A percentile compares a stretch with the other conserved stretches of the same genome.
phyloP scores from a whole-genome alignment of 2,329 filamentous ascomycete species.

The Cordyceps farinosa region DNA sequence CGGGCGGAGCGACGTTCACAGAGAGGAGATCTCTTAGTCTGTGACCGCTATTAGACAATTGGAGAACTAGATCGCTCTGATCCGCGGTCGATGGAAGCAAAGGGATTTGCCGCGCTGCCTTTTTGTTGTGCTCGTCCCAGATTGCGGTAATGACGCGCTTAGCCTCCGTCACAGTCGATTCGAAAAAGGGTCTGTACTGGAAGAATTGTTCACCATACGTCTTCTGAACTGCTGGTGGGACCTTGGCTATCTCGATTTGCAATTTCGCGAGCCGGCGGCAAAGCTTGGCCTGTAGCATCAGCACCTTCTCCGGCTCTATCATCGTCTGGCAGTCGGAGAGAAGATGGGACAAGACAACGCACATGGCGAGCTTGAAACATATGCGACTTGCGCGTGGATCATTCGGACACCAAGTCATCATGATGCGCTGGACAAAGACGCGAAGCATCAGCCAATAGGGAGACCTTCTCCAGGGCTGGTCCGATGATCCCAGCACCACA shows the following conservation, averaged over 20 bases:
- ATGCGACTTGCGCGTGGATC: constrained; percentile 38
- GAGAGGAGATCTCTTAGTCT: neutral
- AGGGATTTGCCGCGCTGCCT: constrained; percentile 37
- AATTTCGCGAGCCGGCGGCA: constrained; percentile 57
- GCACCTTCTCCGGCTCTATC: constrained; percentile 21
- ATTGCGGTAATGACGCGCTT: constrained; percentile 29
- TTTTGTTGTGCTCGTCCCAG: constrained; percentile 41
- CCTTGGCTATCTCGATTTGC: constrained; percentile 29
- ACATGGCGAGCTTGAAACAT: constrained; percentile 58
- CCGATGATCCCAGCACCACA: constrained; percentile 46
- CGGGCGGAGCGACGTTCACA: neutral
- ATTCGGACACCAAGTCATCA: constrained; percentile 30
- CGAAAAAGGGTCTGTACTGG: neutral
- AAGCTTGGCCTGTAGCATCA: constrained; percentile 44
- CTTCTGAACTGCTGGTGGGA: neutral
- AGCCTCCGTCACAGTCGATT: constrained; percentile 14
- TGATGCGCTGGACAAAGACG: constrained; percentile 51
- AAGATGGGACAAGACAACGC: constrained; percentile 43
- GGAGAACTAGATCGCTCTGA: constrained; percentile 30
- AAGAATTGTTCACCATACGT: neutral
- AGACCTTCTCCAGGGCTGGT: constrained; percentile 58
- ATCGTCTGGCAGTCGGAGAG: constrained; percentile 35
- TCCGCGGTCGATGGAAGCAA: constrained; percentile 37
- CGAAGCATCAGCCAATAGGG: constrained; percentile 61
- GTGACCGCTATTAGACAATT: neutral